Percentiles rank a stretch among this genome's conserved stretches.
These are phyloP conservation scores for Pseudoneurospora amorphoporcata DNA, from an alignment of 495 filamentous ascomycete species.

Conservation along the genomic window DNA sequence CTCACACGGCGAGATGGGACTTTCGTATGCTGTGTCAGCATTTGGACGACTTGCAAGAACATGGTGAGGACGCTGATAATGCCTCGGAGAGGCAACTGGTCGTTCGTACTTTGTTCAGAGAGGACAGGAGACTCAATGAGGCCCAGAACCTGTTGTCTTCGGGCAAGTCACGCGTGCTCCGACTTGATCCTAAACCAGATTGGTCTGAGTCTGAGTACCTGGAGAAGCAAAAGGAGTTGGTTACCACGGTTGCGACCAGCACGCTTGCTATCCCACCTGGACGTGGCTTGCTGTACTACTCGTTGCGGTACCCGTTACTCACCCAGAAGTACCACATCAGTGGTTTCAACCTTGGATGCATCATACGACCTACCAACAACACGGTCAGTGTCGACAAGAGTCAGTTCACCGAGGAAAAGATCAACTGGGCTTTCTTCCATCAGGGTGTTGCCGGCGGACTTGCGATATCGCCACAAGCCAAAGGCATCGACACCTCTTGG, in stretches of 20 bases:
- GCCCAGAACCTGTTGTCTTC: constrained; percentile 71
- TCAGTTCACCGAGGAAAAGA: constrained; percentile 84
- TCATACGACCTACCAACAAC: constrained; percentile 83
- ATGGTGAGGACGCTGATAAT: constrained; percentile 29
- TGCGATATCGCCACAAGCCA: constrained; percentile 79
- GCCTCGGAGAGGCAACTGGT: constrained; percentile 74
- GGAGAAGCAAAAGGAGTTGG: constrained; percentile 85
- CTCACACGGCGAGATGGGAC: constrained; percentile 63
- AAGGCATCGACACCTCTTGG: constrained; percentile 96
- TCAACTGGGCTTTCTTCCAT: constrained; percentile 97
- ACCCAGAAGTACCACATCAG: constrained; percentile 82
- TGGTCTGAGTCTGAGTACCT: constrained; percentile 82
- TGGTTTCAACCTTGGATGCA: constrained; percentile 77
- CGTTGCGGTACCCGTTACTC: constrained; percentile 68
- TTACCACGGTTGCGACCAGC: constrained; percentile 70
- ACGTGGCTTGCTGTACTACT: constrained; percentile 73
- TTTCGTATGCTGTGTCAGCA: constrained; percentile 50
- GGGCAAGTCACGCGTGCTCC: constrained; percentile 61
- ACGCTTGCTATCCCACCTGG: constrained; percentile 83
- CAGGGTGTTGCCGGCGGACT: constrained; percentile 84
- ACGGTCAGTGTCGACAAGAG: constrained; percentile 78
- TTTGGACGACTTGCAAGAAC: constrained; percentile 28
- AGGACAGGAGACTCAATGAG: constrained; percentile 80
- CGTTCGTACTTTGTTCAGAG: constrained; percentile 75
- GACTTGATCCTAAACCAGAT: constrained; percentile 60